Percentiles rank a stretch among this genome's conserved stretches.
These are phyloP conservation scores for Favolaschia claudopus DNA, from an alignment of 768 basidiomycete species.

Conservation along the genomic window DNA sequence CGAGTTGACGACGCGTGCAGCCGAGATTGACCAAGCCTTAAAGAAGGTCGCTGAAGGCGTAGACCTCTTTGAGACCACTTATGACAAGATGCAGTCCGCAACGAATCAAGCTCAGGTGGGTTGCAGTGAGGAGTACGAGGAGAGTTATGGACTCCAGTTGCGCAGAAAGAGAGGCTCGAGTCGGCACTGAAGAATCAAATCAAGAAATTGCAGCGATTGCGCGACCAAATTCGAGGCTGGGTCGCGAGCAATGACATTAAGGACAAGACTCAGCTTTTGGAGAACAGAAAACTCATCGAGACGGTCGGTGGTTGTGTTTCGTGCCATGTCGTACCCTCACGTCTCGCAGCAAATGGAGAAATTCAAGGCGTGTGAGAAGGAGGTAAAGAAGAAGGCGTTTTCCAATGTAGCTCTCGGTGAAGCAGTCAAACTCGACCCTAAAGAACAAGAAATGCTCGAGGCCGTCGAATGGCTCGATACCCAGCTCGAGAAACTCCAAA, in stretches of 20 bases:
- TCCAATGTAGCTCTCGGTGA: conserved; percentile 97
- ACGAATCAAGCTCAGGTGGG: conserved; percentile 68
- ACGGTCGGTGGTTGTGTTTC: conserved; percentile 61
- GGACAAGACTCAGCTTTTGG: conserved; percentile 88
- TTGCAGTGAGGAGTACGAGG: neutral
- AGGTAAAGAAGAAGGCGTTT: conserved; percentile 99
- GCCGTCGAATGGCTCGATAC: conserved; percentile 85
- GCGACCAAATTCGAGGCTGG: too few relatives aligned
- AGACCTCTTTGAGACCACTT: too few relatives aligned
- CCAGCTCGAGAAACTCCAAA: conserved; percentile 89
- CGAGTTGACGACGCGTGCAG: too few relatives aligned
- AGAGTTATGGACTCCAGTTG: neutral
- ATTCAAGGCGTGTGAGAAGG: conserved; percentile 99
- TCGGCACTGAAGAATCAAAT: conserved; percentile 72
- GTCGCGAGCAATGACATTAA: conserved; percentile 97
- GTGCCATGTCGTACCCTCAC: neutral
- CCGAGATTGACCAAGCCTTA: conserved; percentile 97
- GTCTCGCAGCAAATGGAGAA: conserved; percentile 99
- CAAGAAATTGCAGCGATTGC: too few relatives aligned
- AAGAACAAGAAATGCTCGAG: conserved; percentile 95
- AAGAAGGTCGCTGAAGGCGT: conserved; percentile 98
- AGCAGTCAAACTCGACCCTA: conserved; percentile 95
- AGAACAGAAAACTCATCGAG: conserved; percentile 91
- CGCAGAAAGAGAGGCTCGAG: conserved; percentile 27
- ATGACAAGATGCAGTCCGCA: conserved; percentile 99